These are phyloP conservation scores for Schizophyllum amplum DNA, from an alignment of 1,284 basidiomycete genomes.

Conservation along the genomic window DNA sequence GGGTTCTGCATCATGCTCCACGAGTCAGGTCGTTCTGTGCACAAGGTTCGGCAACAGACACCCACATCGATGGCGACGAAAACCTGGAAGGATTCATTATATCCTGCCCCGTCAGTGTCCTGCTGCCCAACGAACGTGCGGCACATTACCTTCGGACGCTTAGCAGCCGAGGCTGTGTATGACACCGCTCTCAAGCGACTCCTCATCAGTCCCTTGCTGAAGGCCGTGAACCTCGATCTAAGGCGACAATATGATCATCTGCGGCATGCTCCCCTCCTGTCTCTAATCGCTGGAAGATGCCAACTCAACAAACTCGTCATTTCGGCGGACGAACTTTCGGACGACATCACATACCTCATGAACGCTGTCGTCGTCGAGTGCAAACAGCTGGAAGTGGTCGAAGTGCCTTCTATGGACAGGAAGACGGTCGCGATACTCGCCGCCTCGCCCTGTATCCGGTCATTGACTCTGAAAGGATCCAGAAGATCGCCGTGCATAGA, in stretches of 20 bases:
- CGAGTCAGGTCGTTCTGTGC: too few relatives aligned
- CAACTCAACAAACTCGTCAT: not conserved
- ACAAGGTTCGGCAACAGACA: not conserved
- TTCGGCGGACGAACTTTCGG: not conserved
- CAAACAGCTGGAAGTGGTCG: not conserved
- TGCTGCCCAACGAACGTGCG: not conserved
- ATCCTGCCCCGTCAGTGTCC: not conserved
- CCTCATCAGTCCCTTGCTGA: not conserved
- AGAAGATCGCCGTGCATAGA: not conserved
- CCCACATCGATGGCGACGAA: not conserved
- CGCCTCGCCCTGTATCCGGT: too few relatives aligned
- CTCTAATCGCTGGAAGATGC: not conserved
- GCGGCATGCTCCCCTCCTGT: not conserved
- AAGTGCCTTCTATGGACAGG: not conserved
- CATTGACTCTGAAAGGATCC: too few relatives aligned
- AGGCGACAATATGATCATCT: not conserved
- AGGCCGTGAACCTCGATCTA: not conserved
- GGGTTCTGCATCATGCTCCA: too few relatives aligned
- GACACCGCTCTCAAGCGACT: not conserved
- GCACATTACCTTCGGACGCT: not conserved
- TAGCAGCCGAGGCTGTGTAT: not conserved
- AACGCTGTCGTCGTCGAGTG: not conserved
- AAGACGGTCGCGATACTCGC: not conserved
- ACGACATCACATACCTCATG: not conserved
- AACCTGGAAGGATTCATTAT: not conserved